Evolutionary conservation across 768 basidiomycete genomes (phyloP), one percentile per base, ranked within the genome.

Genomic region (Boletus rubescentipes): DNA sequence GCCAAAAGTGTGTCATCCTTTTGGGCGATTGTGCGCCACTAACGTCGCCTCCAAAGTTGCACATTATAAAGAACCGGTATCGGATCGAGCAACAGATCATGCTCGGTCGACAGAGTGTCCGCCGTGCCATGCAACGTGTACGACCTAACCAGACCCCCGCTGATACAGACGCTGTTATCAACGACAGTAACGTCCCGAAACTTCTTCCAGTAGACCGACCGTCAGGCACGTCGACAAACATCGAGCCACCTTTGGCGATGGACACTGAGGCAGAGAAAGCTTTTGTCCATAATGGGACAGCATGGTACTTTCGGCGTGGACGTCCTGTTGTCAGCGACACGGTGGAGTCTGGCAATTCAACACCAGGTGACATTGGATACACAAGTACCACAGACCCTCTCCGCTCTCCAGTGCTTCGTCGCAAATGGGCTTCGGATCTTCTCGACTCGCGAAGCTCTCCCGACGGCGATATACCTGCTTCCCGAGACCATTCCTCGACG

Each of bases 21-120:
- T 11, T 21, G 9, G n/a, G 20, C 1, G 6, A n/a, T 49, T 36
- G 37, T 35, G 16, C 40, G 16, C 4, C 45, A 55, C 49, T 66
- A 35, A 68, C 43, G 21, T 53, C 16, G 7, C n/a, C 9, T 46
- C 9, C 40, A 42, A 45, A 95, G 93, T 73, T 97, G 14, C 93
- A 92, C 62, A 98, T 98, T 83, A 91, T 98, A 54, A 85, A 88
- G 66, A 98, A 98, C 68, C 81, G 96, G n/a, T 79, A 84, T 59
- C 82, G 83, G 9, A 76, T 92, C n/a, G 88, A 97, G 70, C 85
- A 84, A 50, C 86, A 93, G 61, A 91, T 97, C 44, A 76, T 85
- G 37, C 73, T 86, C 11, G 93, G 94, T 18, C 84, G 93, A 11
- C 84, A 88, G 63, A 77, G 78, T 47, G 78, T 92, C 38, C 86